These are phyloP conservation scores for Aotearoamyces nothofagi DNA, from an alignment of 2,329 filamentous ascomycete genomes.

Conservation along the genomic window DNA sequence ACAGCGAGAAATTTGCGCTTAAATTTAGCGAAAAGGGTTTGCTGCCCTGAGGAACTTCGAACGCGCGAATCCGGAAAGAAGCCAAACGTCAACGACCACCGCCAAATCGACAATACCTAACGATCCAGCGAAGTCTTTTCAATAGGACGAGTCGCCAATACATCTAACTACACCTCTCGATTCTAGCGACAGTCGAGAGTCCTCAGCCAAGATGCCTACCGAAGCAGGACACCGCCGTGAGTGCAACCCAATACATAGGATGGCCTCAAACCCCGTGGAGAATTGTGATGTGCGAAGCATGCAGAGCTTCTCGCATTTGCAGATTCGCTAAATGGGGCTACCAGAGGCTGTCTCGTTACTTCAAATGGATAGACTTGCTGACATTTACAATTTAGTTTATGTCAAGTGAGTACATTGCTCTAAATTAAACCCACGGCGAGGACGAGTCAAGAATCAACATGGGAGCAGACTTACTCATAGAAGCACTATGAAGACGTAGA, in stretches of 20 bases:
- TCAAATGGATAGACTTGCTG: conserved; percentile 5
- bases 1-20: background rate
- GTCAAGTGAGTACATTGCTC: conserved; percentile 57
- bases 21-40: too few species aligned
- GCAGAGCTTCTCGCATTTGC: background rate
- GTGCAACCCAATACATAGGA: conserved; percentile 24
- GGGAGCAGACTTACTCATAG: too few species aligned
- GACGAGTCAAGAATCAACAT: background rate
- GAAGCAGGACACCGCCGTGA: conserved; percentile 81
- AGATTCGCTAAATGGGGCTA: background rate
- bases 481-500: too few species aligned
- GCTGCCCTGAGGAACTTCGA: background rate
- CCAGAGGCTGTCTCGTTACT: background rate
- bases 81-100: conserved; percentile 3
- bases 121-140: conserved; percentile 8
- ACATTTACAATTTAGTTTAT: conserved; percentile 28
- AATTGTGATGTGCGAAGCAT: background rate
- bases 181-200: conserved; percentile 29
- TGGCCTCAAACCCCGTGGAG: background rate
- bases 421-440: conserved; percentile 4
- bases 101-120: conserved; percentile 15
- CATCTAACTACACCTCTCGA: conserved; percentile 16
- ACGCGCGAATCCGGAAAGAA: too few species aligned
- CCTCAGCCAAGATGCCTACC: conserved; percentile 65
- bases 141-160: conserved; percentile 17